Conservation (phyloP, 805 yeast genomes). For the Blastobotrys muscicola region DNA sequence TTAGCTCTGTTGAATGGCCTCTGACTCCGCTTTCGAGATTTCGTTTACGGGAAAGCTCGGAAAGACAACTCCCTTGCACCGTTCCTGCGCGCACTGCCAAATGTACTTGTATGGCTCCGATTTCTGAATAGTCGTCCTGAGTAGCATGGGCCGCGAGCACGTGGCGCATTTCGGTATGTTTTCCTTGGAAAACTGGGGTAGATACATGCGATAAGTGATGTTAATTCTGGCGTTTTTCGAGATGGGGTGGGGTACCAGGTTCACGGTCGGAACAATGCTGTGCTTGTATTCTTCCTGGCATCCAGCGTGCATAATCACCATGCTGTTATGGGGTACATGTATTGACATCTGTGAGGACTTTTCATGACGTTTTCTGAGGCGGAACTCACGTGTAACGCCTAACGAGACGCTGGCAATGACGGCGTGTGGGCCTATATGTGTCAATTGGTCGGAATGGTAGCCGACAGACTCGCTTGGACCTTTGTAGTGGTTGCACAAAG, state of each 20-base stretch:
- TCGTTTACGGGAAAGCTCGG: no score
- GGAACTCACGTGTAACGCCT: constrained; percentile 62
- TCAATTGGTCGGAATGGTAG: constrained; percentile 69
- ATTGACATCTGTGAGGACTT: constrained; percentile 36
- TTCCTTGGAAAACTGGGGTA: constrained; percentile 28
- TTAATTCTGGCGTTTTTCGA: constrained; percentile 48
- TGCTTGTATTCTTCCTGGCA: constrained; percentile 73
- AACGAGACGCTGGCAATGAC: constrained; percentile 57
- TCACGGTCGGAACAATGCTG: constrained; percentile 39
- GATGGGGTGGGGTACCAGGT: constrained; percentile 37
- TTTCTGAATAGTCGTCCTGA: constrained; percentile 46
- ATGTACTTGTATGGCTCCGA: constrained; percentile 44
- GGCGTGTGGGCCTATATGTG: constrained; percentile 64
- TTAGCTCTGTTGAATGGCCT: no score
- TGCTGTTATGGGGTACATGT: constrained; percentile 61
- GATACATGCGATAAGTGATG: constrained; percentile 54
- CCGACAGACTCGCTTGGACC: constrained; percentile 45
- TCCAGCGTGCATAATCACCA: constrained; percentile 67
- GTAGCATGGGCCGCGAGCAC: constrained; percentile 37
- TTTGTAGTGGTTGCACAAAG: constrained; percentile 49
- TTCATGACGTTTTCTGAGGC: constrained; percentile 34
- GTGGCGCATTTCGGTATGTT: constrained; percentile 35
- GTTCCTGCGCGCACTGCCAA: constrained; percentile 45
- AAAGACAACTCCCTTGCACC: no score
- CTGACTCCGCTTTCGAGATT: no score